Evolutionary conservation across 768 basidiomycete species (phyloP), one percentile per base, ranked within the genome.

Genomic region (Suillus subaureus): DNA sequence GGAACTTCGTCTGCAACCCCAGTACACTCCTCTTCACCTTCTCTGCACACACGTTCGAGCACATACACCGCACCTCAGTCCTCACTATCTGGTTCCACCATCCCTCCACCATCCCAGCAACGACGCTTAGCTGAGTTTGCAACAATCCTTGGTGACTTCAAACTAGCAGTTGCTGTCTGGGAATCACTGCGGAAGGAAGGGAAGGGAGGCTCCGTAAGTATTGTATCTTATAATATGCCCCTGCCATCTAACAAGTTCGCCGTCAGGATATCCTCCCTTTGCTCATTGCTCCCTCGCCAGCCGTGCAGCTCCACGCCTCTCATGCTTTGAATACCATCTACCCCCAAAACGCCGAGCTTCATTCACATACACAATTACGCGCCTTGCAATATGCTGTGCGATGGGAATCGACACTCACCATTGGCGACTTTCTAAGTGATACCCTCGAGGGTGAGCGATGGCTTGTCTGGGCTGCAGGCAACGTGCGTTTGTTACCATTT

Each of bases 101-200:
- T 11, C 47, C 72, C 81, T 33, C 83, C 85, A 8, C 87, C 87
- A 8, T 83, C 89, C 6, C 93, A 91, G 70, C 88, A 90, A 68
- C 85, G 95, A 54, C 88, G 97, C n/a, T 81, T 99, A 4, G 97
- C 96, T 12, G 97, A 99, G 76, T 96, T 99, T 78, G 89, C 94
- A 11, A 97, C 97, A 23, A 87, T 96, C 65, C 78, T 99, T 3
- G 92, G 95, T 4, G 97, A 99, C 77, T 88, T 89, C 75, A 94
- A 93, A 70, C 82, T 96, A 39, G 97, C 96, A 0, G 81, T 85
- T 3, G 78, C 79, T 9, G 87, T 96, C 4, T 99, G 96, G 92
- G 97, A 98, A 73, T 81, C 89, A 4, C 74, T 95, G 40, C 83
- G 93, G 58, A 95, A 95, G 74, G 96, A 98, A 66, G 86, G 86